Evolutionary conservation across 352 stramenopile species (phyloP).

Genomic region (Globisporangium takayamanum): DNA sequence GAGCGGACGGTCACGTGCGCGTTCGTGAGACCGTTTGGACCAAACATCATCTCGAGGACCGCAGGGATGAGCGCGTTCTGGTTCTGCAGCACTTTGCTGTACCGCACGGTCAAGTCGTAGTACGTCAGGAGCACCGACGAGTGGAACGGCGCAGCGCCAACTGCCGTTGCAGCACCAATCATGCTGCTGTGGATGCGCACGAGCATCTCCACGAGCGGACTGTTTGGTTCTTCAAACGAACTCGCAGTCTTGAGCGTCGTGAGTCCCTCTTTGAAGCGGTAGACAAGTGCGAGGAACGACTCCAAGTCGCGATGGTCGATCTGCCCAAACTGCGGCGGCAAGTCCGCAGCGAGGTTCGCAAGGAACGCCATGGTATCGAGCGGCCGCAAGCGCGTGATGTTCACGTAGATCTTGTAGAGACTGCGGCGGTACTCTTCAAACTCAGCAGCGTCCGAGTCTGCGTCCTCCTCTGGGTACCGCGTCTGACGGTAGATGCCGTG

Average conservation of each 20-base stretch:
- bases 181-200: slow-evolving; percentile 65
- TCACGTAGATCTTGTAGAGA: slow-evolving; percentile 85
- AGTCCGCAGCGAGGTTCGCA: slow-evolving; percentile 46
- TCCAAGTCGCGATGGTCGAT: slow-evolving; percentile 60
- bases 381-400: slow-evolving; percentile 69
- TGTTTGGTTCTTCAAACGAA: slow-evolving; percentile 55
- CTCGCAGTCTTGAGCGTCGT: slow-evolving; percentile 52
- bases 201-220: slow-evolving; percentile 58
- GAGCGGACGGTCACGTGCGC: slow-evolving; percentile 52
- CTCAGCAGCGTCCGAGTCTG: slow-evolving; percentile 69
- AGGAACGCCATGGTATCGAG: slow-evolving; percentile 67
- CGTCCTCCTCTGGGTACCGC: slow-evolving; percentile 66
- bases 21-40: slow-evolving; percentile 61
- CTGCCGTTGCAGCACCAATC: slow-evolving; percentile 25
- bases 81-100: slow-evolving; percentile 65
- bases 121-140: slow-evolving; percentile 67
- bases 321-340: slow-evolving; percentile 43
- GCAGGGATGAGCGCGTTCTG: slow-evolving; percentile 54
- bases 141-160: slow-evolving; percentile 24
- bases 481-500: slow-evolving; percentile 82
- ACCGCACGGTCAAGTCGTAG: slow-evolving; percentile 77
- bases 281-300: slow-evolving; percentile 75
- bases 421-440: slow-evolving; percentile 82
- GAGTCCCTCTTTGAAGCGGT: slow-evolving; percentile 81
- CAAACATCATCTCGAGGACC: slow-evolving; percentile 83